Base-by-base conservation (phyloP, 148 eudicot genomes). In the Pharnaceum exiguum region DNA sequence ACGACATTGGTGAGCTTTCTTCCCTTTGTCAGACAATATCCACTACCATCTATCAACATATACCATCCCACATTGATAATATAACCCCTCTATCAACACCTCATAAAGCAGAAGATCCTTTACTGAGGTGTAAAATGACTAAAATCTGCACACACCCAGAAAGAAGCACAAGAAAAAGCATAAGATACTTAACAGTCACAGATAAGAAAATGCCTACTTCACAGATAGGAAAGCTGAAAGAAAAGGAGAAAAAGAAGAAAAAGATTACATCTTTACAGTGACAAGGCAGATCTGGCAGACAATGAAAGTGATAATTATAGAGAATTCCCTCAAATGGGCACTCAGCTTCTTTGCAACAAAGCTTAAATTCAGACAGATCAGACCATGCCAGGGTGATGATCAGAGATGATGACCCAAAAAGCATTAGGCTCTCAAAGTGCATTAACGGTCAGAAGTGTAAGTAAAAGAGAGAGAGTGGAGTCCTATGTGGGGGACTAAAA, bases 101-200 rank as follows among this genome's bases (percentile, higher is more conserved):
- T 73, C 61, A 55, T 44, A 75, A 81, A 58, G n/a, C n/a, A n/a
- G 55, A 57, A 45, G 76, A 66, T 79, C 64, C 68, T 78, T 77
- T 71, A 57, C 83, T 70, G 77, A 45, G 80, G 59, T 58, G 73
- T 67, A 67, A 71, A 93, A 77, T 80, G 90, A 78, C 82, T 75
- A 59, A 30, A 76, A 77, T 63, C 52, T 46, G 65, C 51, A 55
- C 65, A 35, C 45, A 55, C 57, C 43, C 35, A 10, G 26, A 26
- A 18, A 31, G 39, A n/a, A n/a, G n/a, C n/a, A n/a, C n/a, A n/a
- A 26, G 49, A 55, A 46, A 52, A 63, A 59, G 63, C 50, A 70
- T 70, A 60, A 67, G 73, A 67, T 55, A 58, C 73, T 63, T 18
- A 47, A 69, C 69, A n/a, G n/a, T n/a, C n/a, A n/a, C n/a, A n/a